phyloP scores from a whole-genome alignment of 331 rosid species.

The Cydonia oblonga region DNA sequence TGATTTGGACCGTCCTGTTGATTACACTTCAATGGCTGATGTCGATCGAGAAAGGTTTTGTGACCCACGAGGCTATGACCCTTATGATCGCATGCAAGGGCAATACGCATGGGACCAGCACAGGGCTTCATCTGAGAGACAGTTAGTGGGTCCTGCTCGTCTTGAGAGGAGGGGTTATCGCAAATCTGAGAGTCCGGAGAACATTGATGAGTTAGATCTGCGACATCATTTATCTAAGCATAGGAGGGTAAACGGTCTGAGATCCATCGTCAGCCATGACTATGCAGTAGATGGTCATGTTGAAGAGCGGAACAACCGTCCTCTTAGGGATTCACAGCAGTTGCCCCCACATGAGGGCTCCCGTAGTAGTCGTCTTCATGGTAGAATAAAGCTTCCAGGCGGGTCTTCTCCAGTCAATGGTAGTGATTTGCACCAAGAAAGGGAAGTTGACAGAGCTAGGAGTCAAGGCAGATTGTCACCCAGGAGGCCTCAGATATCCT shows the following conservation, averaged over 20 bases:
- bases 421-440: conserved; percentile 34
- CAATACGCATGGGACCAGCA: conserved; percentile 71
- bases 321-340: conserved; percentile 44
- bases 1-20: conserved; percentile 50
- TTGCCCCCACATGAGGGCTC: conserved; percentile 43
- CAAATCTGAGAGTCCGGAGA: conserved; percentile 73
- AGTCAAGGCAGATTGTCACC: conserved; percentile 46
- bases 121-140: conserved; percentile 46
- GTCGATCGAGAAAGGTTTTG: conserved; percentile 52
- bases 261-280: conserved; percentile 66
- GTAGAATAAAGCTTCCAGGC: conserved; percentile 70
- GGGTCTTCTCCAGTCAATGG: conserved; percentile 27
- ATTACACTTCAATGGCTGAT: conserved; percentile 53
- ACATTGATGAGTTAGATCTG: conserved; percentile 53
- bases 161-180: conserved; percentile 45
- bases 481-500: conserved; percentile 41
- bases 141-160: conserved; percentile 32
- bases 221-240: conserved; percentile 72
- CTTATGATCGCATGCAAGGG: conserved; percentile 57
- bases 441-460: conserved; percentile 56
- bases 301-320: conserved; percentile 44
- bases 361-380: conserved; percentile 59
- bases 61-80: conserved; percentile 30
- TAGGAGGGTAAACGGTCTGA: conserved; percentile 56
- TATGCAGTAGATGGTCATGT: conserved; percentile 31